Conservation (phyloP, 768 basidiomycete species). For the Trametopsis cervina region DNA sequence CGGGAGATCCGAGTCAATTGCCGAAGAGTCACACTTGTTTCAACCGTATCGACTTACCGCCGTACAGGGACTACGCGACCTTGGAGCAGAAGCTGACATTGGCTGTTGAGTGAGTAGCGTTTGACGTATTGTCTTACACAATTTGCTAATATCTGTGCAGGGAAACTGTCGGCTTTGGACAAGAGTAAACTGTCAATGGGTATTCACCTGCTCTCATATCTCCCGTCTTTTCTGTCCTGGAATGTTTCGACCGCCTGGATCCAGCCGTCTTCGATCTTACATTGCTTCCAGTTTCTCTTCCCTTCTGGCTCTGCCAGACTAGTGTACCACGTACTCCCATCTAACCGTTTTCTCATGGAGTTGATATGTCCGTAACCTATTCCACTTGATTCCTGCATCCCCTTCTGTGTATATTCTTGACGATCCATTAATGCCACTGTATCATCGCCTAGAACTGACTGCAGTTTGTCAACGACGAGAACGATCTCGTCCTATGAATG, state of each 20-base stretch:
- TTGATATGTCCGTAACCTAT: too few relatives aligned
- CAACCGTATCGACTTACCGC: slow-evolving; percentile 94
- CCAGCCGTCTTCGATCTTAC: too few relatives aligned
- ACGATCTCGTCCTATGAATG: too few relatives aligned
- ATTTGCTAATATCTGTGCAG: too few relatives aligned
- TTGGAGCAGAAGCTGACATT: slow-evolving; percentile 93
- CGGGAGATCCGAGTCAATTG: slow-evolving; percentile 91
- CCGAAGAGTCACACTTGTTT: slow-evolving; percentile 98
- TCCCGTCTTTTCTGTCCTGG: background rate
- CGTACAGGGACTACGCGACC: slow-evolving; percentile 92
- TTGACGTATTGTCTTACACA: too few relatives aligned
- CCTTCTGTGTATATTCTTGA: background rate
- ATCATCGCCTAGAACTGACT: background rate
- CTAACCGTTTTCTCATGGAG: too few relatives aligned
- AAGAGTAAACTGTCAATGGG: slow-evolving; percentile 49
- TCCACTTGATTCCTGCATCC: too few relatives aligned
- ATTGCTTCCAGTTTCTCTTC: too few relatives aligned
- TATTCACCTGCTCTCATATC: background rate
- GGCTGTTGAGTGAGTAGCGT: slow-evolving; percentile 76
- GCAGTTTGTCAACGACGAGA: too few relatives aligned
- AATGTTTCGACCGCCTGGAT: too few relatives aligned
- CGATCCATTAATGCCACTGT: background rate
- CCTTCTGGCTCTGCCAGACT: too few relatives aligned
- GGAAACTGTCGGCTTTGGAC: slow-evolving; percentile 92
- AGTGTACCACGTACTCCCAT: too few relatives aligned